A percentile compares a stretch with the other conserved stretches of the same genome.
Conservation (phyloP, 371 early-diverging fungal species). For the Mortierella sp. region DNA sequence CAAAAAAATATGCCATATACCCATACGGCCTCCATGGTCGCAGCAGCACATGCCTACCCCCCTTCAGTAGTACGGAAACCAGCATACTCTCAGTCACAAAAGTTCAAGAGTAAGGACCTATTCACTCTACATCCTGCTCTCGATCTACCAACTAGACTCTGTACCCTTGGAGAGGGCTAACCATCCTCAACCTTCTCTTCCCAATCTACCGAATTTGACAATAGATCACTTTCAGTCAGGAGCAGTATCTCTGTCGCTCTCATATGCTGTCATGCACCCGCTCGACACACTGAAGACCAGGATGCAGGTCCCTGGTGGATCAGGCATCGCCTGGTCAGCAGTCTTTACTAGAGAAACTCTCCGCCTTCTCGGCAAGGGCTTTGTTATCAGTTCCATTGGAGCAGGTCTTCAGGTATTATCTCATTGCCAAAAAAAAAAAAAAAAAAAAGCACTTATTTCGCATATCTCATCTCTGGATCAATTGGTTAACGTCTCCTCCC, state of each 20-base stretch:
- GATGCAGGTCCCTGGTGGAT: conserved; percentile 65
- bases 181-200: not conserved
- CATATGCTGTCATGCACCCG: conserved; percentile 79
- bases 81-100: conserved; percentile 44
- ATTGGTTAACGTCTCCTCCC: conserved; percentile 3
- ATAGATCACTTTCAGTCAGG: conserved; percentile 76
- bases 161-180: not conserved
- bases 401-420: conserved; percentile 73
- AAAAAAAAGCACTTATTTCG: not conserved
- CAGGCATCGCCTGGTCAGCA: conserved; percentile 56
- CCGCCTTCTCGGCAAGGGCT: conserved; percentile 72
- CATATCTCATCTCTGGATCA: not conserved
- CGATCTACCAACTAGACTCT: not conserved
- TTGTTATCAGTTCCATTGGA: conserved; percentile 73
- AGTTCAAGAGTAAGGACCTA: conserved; percentile 50
- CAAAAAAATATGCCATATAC: conserved; percentile 26
- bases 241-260: conserved; percentile 70
- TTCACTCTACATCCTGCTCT: too few relatives aligned
- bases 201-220: not conserved
- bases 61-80: conserved; percentile 29
- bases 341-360: conserved; percentile 64
- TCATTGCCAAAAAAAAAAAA: not conserved
- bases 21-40: conserved; percentile 22
- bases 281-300: conserved; percentile 77
- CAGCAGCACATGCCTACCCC: conserved; percentile 23